Evolutionary conservation across 495 filamentous ascomycete species (phyloP), one percentile per base, ranked within the genome.

Genomic region (Lentithecium fluviatile): DNA sequence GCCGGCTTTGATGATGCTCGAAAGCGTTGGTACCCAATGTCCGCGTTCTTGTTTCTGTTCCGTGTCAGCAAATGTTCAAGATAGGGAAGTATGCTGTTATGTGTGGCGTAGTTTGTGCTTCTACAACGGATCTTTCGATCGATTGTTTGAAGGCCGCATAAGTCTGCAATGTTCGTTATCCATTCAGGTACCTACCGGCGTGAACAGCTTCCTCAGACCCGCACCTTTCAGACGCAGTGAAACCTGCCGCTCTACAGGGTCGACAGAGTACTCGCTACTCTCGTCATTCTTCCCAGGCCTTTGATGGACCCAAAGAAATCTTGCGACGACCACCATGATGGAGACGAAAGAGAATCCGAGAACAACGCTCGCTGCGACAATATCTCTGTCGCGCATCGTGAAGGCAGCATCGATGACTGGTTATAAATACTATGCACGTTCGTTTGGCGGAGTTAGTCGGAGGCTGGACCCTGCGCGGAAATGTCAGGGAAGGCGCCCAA

Each of bases 1-100:
- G 1, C 61, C 61, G 38, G 61, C 61, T 43, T 49, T 59, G 40
- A 64, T 53, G 21, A 64, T 49, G 2, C 54, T 48, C 2, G 61
- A 53, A 8, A 64, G 19, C n/a, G 47, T 40, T 12, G 60, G 60
- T 6, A 57, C 53, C 46, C 25, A 19, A 20, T 52, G 13, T 13
- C 53, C 45, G 8, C 23, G 32, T 10, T 58, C 60, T 34, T 37
- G 11, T 25, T 52, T 56, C 3, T 32, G 10, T 3, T 10, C 3
- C 29, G 10, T 3, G 29, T 32, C 29, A 32, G 29, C 10, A 3
- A 32, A 32, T 4, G 29, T 10, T 10, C 4, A 32, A 32, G n/a
- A n/a, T n/a, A n/a, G n/a, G n/a, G n/a, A n/a, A n/a, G n/a, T n/a
- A n/a, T n/a, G n/a, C n/a, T n/a, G n/a, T n/a, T n/a, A n/a, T n/a